phyloP scores from a whole-genome alignment of 1,139 yeast species.

The Blastobotrys buckinghamii region DNA sequence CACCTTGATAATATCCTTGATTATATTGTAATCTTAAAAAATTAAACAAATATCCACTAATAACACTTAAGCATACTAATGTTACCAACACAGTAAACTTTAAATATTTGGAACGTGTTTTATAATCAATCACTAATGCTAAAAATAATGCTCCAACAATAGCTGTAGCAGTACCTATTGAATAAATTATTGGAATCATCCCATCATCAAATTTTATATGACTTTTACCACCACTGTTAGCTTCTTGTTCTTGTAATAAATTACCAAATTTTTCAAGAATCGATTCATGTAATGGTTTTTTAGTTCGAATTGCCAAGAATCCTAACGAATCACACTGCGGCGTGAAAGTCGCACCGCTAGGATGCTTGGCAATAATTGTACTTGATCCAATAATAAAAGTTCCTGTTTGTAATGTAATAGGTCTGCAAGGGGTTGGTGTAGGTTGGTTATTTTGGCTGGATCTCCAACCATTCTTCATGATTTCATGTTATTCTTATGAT shows the following conservation, averaged over 20 bases:
- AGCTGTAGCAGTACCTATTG: constrained; percentile 25
- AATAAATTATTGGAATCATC: background rate
- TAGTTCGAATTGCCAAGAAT: constrained; percentile 13
- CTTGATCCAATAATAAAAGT: background rate
- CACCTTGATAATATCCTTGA: constrained; percentile 20
- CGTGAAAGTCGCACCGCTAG: constrained; percentile 15
- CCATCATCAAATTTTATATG: background rate
- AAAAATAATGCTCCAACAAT: constrained; percentile 25
- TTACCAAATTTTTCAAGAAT: background rate
- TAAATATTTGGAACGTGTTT: constrained; percentile 24
- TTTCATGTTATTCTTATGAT: background rate
- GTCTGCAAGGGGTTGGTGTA: constrained; percentile 5
- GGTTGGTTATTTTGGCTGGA: background rate
- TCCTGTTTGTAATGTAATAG: constrained; percentile 11
- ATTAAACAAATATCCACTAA: background rate
- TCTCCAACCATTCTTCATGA: constrained; percentile 2
- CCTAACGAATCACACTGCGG: constrained; percentile 20
- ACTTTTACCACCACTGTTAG: too few relatives aligned
- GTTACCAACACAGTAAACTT: constrained; percentile 21
- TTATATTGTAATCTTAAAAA: constrained; percentile 17
- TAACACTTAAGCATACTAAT: constrained; percentile 18
- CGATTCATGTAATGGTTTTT: background rate
- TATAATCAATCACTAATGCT: constrained; percentile 21
- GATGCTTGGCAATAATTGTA: background rate
- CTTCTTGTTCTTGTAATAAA: background rate